Conservation (phyloP, 768 basidiomycete species). For the Tulasnella sp. region DNA sequence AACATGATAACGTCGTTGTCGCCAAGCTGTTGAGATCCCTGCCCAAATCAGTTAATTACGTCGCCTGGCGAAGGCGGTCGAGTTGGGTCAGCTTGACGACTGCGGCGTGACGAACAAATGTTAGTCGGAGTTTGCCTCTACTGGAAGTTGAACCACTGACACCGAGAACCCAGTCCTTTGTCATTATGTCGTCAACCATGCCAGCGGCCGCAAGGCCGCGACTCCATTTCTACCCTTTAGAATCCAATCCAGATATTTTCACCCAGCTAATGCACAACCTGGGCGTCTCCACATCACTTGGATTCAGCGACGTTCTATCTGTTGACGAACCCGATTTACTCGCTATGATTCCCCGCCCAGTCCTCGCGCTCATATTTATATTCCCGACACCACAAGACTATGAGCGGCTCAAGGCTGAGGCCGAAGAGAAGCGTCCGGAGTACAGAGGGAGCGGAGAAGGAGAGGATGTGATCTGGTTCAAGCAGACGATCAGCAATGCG, state of each 20-base stretch:
- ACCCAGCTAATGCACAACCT: slow-evolving; percentile 7
- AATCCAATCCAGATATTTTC: slow-evolving; percentile 14
- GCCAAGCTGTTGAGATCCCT: no score
- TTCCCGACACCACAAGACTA: slow-evolving; percentile 7
- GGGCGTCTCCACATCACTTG: not conserved
- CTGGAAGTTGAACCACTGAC: no score
- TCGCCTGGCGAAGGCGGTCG: no score
- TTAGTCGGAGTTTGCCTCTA: no score
- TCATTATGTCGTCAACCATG: not conserved
- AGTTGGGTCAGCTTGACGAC: no score
- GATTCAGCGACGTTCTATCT: slow-evolving; percentile 13
- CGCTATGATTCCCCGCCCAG: slow-evolving; percentile 11
- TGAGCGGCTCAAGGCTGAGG: not conserved
- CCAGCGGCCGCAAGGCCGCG: not conserved
- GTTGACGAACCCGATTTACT: slow-evolving; percentile 13
- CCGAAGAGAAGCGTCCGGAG: not conserved
- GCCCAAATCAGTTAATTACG: no score
- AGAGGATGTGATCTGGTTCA: slow-evolving; percentile 11
- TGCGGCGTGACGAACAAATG: no score
- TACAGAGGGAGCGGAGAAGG: not conserved
- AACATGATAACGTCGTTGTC: no score
- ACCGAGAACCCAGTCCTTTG: no score
- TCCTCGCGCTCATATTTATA: slow-evolving; percentile 3
- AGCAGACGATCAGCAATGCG: slow-evolving; percentile 12
- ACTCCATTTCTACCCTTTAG: slow-evolving; percentile 1